Base-by-base conservation (phyloP, 352 stramenopile species). In the Phytophthora europaea region DNA sequence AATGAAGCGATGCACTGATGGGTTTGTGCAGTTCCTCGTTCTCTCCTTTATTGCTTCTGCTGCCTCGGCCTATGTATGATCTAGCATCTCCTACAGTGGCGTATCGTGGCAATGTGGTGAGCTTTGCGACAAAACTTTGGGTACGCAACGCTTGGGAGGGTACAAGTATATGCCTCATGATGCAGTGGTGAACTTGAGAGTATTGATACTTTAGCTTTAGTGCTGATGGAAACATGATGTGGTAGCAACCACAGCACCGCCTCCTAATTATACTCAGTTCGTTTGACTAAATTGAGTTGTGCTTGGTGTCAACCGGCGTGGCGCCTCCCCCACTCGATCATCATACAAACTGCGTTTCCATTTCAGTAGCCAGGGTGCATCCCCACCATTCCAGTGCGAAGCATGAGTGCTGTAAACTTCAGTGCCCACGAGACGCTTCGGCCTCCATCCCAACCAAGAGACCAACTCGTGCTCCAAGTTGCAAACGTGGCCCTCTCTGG, bases 401-500 rank as follows among this genome's bases (percentile, higher is more conserved):
- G 47, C 9, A 79, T 79, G 72, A 75, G 67, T 36, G 36, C 52
- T 43, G 16, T 26, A 33, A 63, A 6, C 9, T 22, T 28, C 12
- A 67, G 22, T n/a, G 34, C 28, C 6, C 20, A 7, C 8, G 47
- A 53, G 18, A 53, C 43, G 16, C 16, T 36, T n/a, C 60, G 61
- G 13, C 60, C 72, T 61, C 6, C 56, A 33, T 75, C 67, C 13
- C 67, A 79, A 26, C 61, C 33, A 38, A 60, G 33, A 51, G 75
- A 75, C 9, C 59, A 73, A 40, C 59, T 88, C n/a, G 62, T 88
- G 15, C 66, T 87, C 34, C 65, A 85, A 26, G 70, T 78, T 36
- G 63, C 76, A 15, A 65, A 80, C 38, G 74, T 85, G 18, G 47
- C 70, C 18, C 63, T 88, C 18, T 77, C 72, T n/a, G 71, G 67